A percentile compares a stretch with the other conserved stretches of the same genome.
These are phyloP conservation scores for Candida sp. DNA, from an alignment of 1,139 yeast species.

Conservation along the genomic window DNA sequence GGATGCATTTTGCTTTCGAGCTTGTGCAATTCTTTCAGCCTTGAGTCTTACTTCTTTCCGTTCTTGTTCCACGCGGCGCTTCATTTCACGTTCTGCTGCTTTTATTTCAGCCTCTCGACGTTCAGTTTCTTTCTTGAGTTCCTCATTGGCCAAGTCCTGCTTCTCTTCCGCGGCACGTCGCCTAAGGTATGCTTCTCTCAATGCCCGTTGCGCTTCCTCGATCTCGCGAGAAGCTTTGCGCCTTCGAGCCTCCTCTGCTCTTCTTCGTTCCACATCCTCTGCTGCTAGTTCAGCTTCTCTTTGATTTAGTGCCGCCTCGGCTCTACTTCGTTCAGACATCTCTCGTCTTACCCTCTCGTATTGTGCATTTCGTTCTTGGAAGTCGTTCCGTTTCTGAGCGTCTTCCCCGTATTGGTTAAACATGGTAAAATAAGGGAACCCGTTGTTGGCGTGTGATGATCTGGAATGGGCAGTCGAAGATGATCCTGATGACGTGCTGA, in stretches of 20 bases:
- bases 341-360: slow-evolving; percentile 13
- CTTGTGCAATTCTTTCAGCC: too few relatives aligned
- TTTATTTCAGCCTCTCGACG: not conserved
- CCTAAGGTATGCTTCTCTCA: not conserved
- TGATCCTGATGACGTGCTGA: not conserved
- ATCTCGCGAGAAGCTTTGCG: not conserved
- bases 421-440: slow-evolving; percentile 23
- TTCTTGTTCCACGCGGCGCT: not conserved
- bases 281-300: slow-evolving; percentile 7
- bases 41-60: not conserved
- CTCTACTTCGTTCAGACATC: slow-evolving; percentile 13
- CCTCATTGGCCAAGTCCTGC: not conserved
- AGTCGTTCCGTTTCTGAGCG: slow-evolving; percentile 6
- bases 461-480: not conserved
- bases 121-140: not conserved
- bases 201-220: not conserved
- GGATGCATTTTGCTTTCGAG: too few relatives aligned
- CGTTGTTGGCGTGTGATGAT: slow-evolving; percentile 4
- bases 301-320: slow-evolving; percentile 15
- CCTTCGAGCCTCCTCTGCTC: slow-evolving; percentile 3
- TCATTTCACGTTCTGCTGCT: not conserved
- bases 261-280: slow-evolving; percentile 8
- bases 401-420: slow-evolving; percentile 21
- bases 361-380: slow-evolving; percentile 12
- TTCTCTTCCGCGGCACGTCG: not conserved